Base-by-base conservation (phyloP, 768 basidiomycete species). In the Collybia sordida region DNA sequence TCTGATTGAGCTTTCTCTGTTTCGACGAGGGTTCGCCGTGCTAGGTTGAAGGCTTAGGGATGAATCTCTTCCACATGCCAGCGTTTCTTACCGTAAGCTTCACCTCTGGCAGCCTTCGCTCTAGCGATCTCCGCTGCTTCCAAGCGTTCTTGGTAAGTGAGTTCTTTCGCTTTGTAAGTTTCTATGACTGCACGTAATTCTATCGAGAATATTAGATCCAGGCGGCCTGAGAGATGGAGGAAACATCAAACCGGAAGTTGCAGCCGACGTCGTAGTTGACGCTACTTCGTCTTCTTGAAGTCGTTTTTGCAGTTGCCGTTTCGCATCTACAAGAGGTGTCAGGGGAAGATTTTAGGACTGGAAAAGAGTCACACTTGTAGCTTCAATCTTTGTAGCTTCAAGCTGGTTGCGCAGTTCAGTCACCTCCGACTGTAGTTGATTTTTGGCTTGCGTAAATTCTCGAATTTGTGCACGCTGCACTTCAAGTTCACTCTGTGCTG, bases 51-150 rank as follows among this genome's bases (percentile, higher is more conserved):
- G 15, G 59, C 31, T 19, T 14, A 34, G 45, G 42, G 23, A 51
- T 38, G 18, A 38, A 39, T 9, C n/a, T 14, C 7, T 7, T 24
- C 41, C 12, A 28, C 18, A 52, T 31, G 6, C n/a, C 8, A 4
- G 24, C 23, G 6, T 12, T 45, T 31, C 72, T 45, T 51, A 89
- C 89, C 74, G 56, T 79, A 75, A 4, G 80, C 75, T 65, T 89
- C 88, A 3, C 78, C 79, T 14, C 85, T 79, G 41, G 81, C 78
- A 12, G 79, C 76, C 57, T 83, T 88, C 5, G 80, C 85, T 40
- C 80, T 74, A 6, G 80, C 82, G 44, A 88, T 81, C 59, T 91
- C 88, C 0, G 83, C 77, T 11, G 79, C 79, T 62, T 90, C 85
- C 18, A 88, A 73, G 8, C 79, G 78, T 39, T 77, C 75, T 24